phyloP scores from a whole-genome alignment of 2,329 filamentous ascomycete species.

The Hypoxylon sp. region DNA sequence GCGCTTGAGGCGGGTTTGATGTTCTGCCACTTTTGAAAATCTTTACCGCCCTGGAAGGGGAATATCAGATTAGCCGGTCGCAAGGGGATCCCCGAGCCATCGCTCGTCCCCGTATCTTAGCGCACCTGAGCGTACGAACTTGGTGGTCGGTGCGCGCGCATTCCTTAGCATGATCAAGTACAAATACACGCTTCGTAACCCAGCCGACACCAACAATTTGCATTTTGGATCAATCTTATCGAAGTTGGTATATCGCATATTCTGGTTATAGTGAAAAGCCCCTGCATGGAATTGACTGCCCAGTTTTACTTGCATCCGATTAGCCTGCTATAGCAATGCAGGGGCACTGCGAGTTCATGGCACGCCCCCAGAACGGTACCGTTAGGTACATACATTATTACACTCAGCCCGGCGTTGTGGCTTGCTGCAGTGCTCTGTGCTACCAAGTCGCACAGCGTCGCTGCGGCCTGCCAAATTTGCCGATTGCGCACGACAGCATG shows the following conservation, averaged over 20 bases:
- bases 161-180: conserved; percentile 12
- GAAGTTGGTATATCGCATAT: conserved; percentile 13
- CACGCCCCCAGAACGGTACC: neutral
- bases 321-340: conserved; percentile 17
- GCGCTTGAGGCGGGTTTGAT: conserved; percentile 4
- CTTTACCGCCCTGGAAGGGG: conserved; percentile 48
- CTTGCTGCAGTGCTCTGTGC: conserved; percentile 38
- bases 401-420: conserved; percentile 18
- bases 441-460: conserved; percentile 40
- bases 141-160: conserved; percentile 34
- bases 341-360: neutral
- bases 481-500: conserved; percentile 32
- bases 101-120: no score
- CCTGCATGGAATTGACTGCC: conserved; percentile 19
- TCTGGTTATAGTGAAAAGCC: conserved; percentile 13
- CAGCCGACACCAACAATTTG: conserved; percentile 16
- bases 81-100: neutral
- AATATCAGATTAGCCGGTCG: conserved; percentile 43
- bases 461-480: conserved; percentile 39
- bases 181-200: neutral
- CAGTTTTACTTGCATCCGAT: conserved; percentile 4
- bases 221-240: neutral
- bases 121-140: neutral
- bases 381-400: neutral
- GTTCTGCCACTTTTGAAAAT: conserved; percentile 47